Base-by-base conservation (phyloP, 306 rosid species). In the Trifolium repens region DNA sequence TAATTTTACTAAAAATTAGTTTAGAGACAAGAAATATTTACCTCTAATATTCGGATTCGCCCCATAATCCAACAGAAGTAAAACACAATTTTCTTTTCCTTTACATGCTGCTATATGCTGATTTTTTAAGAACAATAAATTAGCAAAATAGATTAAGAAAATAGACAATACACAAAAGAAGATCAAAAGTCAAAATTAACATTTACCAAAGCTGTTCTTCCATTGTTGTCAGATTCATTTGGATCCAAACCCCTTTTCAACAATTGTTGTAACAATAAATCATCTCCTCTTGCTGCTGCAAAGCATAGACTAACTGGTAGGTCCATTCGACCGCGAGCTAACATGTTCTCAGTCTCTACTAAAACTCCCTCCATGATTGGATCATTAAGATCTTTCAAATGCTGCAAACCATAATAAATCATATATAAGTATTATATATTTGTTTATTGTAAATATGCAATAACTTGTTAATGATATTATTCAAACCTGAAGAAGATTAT, bases 401-500 rank as follows among this genome's bases (percentile, higher is more conserved):
- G 92, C 99, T 96, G 89, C 57, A n/a, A 19, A 50, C 17, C 50
- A 71, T 7, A 42, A 57, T 15, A 46, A 54, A 27, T 6, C 44
- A 73, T 53, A 17, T 7, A 52, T 52, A 11, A 19, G 27, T 4
- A 17, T 37, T 9, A 9, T 26, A 74, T 50, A 49, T 71, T 57
- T 46, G 22, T 12, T 39, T 9, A 27, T 22, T 67, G 43, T 39
- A 26, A 44, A 4, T 8, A 27, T 47, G 22, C 14, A 49, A 32
- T 15, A 75, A 54, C 50, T 39, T 17, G 16, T 79, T 35, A 49
- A 49, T 47, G 72, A 70, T 27, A 63, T 46, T 62, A 57, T 53
- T 55, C 89, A 42, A 2, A 96, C 99, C 98, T 92, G 85, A 78
- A 96, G 97, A 69, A 96, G 93, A 82, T 96, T 96, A 46, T 92